Evolutionary conservation across 768 basidiomycete genomes (phyloP).

Genomic region (Trametes cubensis): DNA sequence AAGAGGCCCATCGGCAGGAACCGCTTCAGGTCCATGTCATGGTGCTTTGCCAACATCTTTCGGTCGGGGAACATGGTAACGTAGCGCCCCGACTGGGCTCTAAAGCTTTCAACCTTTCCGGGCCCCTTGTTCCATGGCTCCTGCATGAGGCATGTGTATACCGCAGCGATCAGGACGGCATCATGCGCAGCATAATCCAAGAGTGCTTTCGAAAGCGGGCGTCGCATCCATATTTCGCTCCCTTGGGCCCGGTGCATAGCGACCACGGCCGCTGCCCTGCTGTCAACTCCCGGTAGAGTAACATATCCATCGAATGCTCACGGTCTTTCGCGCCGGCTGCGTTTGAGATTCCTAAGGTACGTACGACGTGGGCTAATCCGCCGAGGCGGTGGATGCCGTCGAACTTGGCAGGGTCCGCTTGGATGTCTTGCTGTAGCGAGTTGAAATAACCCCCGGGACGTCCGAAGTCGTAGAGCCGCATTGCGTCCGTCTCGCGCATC

Average conservation of each 20-base stretch:
- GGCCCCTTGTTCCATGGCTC: constrained; percentile 22
- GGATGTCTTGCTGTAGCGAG: background rate
- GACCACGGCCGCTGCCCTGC: constrained; percentile 37
- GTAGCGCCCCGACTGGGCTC: constrained; percentile 25
- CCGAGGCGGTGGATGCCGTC: constrained; percentile 6
- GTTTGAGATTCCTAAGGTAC: background rate
- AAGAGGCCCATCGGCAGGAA: constrained; percentile 28
- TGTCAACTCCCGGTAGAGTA: background rate
- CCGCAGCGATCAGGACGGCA: constrained; percentile 41
- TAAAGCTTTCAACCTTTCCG: constrained; percentile 4
- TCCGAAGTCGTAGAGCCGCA: background rate
- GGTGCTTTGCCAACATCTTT: constrained; percentile 8
- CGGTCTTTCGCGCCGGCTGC: constrained; percentile 3
- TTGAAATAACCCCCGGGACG: constrained; percentile 1
- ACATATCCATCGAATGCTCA: background rate
- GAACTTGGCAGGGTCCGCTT: background rate
- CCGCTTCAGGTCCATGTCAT: constrained; percentile 19
- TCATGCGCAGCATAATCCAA: constrained; percentile 48
- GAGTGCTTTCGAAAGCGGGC: constrained; percentile 41
- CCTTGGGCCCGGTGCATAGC: constrained; percentile 40
- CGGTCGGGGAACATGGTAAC: constrained; percentile 23
- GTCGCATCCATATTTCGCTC: constrained; percentile 37
- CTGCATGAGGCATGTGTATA: constrained; percentile 39
- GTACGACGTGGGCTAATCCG: background rate
- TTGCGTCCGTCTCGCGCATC: constrained; percentile 33